phyloP scores from a whole-genome alignment of 257 asterid genomes.

The Asclepias syriaca region DNA sequence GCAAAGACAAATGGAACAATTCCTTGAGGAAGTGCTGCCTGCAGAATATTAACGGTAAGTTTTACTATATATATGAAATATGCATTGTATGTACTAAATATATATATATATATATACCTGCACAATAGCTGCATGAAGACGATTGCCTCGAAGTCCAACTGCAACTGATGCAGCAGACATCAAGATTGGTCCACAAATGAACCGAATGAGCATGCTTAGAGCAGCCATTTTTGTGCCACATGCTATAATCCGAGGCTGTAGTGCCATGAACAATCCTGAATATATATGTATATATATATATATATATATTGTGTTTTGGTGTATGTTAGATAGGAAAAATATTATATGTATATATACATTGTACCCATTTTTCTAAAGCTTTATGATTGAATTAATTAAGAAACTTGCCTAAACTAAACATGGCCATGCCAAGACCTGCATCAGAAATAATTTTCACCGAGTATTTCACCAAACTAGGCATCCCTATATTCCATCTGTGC shows the following conservation, averaged over 20 bases:
- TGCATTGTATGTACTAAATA: too few species aligned
- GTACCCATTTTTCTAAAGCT: too few species aligned
- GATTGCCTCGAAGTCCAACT: constrained; percentile 44
- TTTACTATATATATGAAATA: too few species aligned
- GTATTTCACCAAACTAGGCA: constrained; percentile 66
- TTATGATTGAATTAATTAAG: background rate
- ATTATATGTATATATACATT: too few species aligned
- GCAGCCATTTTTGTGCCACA: constrained; percentile 60
- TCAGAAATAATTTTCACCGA: constrained; percentile 66
- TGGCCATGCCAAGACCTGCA: constrained; percentile 83
- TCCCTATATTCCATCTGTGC: constrained; percentile 68
- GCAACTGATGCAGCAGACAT: constrained; percentile 62
- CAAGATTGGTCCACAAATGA: constrained; percentile 49
- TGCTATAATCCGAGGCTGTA: constrained; percentile 62
- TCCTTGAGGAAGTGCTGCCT: constrained; percentile 74
- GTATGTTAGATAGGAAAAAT: too few species aligned
- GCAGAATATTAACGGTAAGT: too few species aligned
- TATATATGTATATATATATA: constrained; percentile 7
- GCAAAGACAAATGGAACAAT: constrained; percentile 68
- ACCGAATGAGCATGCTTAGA: constrained; percentile 53
- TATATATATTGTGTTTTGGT: too few species aligned
- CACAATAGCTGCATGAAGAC: constrained; percentile 57
- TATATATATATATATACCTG: constrained; percentile 35
- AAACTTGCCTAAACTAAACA: constrained; percentile 61
- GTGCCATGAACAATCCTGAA: constrained; percentile 68